Percentiles rank a stretch among this genome's conserved stretches.
These are phyloP conservation scores for Zizania palustris DNA, from an alignment of 202 grass and related monocot species.

Conservation along the genomic window DNA sequence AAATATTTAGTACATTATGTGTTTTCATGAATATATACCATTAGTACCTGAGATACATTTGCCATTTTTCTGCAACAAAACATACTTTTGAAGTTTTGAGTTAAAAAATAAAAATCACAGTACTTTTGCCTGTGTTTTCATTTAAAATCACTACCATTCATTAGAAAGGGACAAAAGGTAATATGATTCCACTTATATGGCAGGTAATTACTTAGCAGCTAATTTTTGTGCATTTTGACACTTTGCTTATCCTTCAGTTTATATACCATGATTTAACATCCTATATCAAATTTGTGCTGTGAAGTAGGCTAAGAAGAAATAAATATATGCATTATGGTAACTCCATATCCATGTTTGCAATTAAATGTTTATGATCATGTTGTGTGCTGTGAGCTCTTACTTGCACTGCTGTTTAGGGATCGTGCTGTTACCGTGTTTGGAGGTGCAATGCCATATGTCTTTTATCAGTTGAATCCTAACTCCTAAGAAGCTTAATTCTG, in stretches of 20 bases:
- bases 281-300: slow-evolving; percentile 14
- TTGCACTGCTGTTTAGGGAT: background rate
- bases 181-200: background rate
- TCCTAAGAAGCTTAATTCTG: slow-evolving; percentile 23
- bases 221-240: slow-evolving; percentile 8
- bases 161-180: background rate
- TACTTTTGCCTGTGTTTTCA: slow-evolving; percentile 17
- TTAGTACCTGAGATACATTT: background rate
- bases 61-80: background rate
- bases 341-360: background rate
- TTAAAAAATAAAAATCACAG: background rate
- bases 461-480: slow-evolving; percentile 14
- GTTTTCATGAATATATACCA: background rate
- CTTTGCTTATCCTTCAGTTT: slow-evolving; percentile 18
- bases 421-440: background rate
- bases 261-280: slow-evolving; percentile 16
- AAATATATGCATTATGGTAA: slow-evolving; percentile 19
- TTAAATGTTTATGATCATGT: background rate
- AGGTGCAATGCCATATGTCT: background rate
- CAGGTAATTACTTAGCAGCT: background rate
- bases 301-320: slow-evolving; percentile 21
- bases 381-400: background rate
- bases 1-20: slow-evolving; percentile 4
- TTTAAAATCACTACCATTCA: background rate
- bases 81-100: background rate